phyloP scores from a whole-genome alignment of 2,329 filamentous ascomycete genomes.

The Grosmannia huntii region DNA sequence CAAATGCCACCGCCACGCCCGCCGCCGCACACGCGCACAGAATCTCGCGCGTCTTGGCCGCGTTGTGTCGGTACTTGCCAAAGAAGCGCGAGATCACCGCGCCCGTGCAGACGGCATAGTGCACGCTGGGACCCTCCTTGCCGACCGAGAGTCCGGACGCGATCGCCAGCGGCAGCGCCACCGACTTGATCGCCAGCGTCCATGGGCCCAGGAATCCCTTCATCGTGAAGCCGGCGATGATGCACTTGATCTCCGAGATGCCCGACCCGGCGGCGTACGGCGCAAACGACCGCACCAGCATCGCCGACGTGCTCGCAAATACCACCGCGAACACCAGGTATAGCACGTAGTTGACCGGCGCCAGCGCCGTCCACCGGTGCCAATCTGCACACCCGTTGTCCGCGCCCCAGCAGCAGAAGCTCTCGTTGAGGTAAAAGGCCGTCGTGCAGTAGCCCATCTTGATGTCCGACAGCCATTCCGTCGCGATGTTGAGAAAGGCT shows the following conservation, averaged over 20 bases:
- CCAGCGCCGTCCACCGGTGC: slow-evolving; percentile 75
- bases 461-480: slow-evolving; percentile 92
- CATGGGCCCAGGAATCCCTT: slow-evolving; percentile 90
- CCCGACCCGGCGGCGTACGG: slow-evolving; percentile 94
- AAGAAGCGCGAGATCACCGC: slow-evolving; percentile 94
- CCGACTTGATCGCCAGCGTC: slow-evolving; percentile 88
- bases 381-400: slow-evolving; percentile 81
- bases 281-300: slow-evolving; percentile 78
- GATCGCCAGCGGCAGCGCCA: slow-evolving; percentile 82
- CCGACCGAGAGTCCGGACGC: slow-evolving; percentile 88
- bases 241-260: slow-evolving; percentile 98
- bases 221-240: slow-evolving; percentile 98
- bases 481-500: slow-evolving; percentile 85
- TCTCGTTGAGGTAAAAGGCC: slow-evolving; percentile 93
- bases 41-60: slow-evolving; percentile 89
- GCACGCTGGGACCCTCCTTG: slow-evolving; percentile 96
- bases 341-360: slow-evolving; percentile 68
- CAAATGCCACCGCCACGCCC: slow-evolving; percentile 92
- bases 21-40: slow-evolving; percentile 89
- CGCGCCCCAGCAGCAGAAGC: slow-evolving; percentile 95
- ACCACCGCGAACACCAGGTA: slow-evolving; percentile 78
- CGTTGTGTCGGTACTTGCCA: slow-evolving; percentile 80
- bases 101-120: slow-evolving; percentile 94
- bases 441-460: slow-evolving; percentile 94
- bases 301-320: slow-evolving; percentile 73